These are phyloP conservation scores for Cryptococcus wingfieldii DNA, from an alignment of 1,284 basidiomycete species.

Conservation along the genomic window DNA sequence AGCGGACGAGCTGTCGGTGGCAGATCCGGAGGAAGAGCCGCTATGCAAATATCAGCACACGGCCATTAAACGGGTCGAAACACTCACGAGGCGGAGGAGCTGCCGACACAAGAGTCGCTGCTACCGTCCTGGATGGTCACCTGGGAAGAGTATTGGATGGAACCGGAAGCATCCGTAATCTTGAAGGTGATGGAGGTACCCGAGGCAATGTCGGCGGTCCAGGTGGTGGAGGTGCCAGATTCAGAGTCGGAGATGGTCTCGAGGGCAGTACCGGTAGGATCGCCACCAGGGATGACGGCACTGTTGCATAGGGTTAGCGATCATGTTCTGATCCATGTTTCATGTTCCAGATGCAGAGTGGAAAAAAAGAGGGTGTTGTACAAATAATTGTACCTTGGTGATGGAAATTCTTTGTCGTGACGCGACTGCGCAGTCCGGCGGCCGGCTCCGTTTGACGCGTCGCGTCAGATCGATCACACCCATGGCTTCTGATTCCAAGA, in stretches of 20 bases:
- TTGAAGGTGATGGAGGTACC: slow-evolving; percentile 49
- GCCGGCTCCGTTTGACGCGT: no score
- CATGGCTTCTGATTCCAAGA: no score
- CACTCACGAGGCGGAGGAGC: slow-evolving; percentile 4
- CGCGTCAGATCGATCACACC: no score
- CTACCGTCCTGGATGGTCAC: slow-evolving; percentile 54
- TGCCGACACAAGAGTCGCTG: slow-evolving; percentile 36
- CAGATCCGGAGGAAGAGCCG: slow-evolving; percentile 5
- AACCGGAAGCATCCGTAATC: slow-evolving; percentile 50
- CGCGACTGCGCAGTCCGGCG: not conserved
- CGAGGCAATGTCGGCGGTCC: slow-evolving; percentile 58
- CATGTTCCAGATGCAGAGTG: not conserved
- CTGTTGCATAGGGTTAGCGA: slow-evolving; percentile 8
- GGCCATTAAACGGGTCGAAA: slow-evolving; percentile 2
- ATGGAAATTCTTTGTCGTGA: not conserved
- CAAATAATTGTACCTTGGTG: not conserved
- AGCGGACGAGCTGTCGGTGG: not conserved
- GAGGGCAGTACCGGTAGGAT: slow-evolving; percentile 59
- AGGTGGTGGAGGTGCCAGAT: slow-evolving; percentile 55
- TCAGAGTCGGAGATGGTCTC: slow-evolving; percentile 31
- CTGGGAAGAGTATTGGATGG: slow-evolving; percentile 56
- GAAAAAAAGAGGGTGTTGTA: not conserved
- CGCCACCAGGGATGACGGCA: slow-evolving; percentile 64
- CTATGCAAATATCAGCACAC: slow-evolving; percentile 8
- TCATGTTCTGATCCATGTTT: not conserved